These are phyloP conservation scores for Trypanosoma theileri DNA, from an alignment of 208 protist species.

Conservation along the genomic window DNA sequence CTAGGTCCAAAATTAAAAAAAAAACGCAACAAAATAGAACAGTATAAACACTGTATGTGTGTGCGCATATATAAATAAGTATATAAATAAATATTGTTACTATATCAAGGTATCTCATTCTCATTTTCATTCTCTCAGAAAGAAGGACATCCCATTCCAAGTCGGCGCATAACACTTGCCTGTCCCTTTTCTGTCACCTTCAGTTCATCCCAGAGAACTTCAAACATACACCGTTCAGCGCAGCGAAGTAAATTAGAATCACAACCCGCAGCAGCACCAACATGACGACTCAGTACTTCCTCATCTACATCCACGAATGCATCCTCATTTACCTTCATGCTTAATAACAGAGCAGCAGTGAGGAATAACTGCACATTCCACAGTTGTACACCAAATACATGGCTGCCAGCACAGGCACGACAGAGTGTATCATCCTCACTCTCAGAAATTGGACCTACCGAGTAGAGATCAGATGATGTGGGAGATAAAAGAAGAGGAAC, in stretches of 20 bases:
- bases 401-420: constrained; percentile 19
- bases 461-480: background rate
- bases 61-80: background rate
- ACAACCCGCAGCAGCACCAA: constrained; percentile 16
- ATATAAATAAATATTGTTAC: background rate
- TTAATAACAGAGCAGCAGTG: constrained; percentile 39
- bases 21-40: constrained; percentile 7
- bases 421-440: constrained; percentile 28
- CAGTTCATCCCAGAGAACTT: constrained; percentile 36
- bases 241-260: constrained; percentile 31
- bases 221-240: constrained; percentile 42
- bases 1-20: too few species aligned
- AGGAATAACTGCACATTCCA: constrained; percentile 44
- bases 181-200: constrained; percentile 28
- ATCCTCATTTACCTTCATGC: constrained; percentile 42
- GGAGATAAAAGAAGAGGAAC: constrained; percentile 15
- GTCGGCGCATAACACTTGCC: constrained; percentile 32
- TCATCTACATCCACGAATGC: constrained; percentile 16
- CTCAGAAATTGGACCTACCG: constrained; percentile 33
- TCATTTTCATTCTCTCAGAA: background rate
- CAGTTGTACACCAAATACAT: constrained; percentile 41
- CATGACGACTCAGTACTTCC: constrained; percentile 13
- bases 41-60: background rate
- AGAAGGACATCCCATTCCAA: constrained; percentile 19
- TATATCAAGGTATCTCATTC: too few species aligned